A percentile compares a stretch with the other conserved stretches of the same genome.
These are phyloP conservation scores for Metschnikowia arizonensis DNA, from an alignment of 805 yeast genomes.

Conservation along the genomic window DNA sequence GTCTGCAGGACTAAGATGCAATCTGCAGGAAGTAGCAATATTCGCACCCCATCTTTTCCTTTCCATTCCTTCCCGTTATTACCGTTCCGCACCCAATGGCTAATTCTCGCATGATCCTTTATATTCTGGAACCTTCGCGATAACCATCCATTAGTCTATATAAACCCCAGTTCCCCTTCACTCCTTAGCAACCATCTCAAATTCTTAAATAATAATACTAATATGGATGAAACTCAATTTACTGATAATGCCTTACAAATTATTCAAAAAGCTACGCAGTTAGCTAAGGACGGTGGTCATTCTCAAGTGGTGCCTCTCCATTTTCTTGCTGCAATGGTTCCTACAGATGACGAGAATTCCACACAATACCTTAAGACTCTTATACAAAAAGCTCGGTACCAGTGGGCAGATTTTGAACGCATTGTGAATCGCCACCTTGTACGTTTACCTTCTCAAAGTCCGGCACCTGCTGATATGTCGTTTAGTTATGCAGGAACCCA, in stretches of 20 bases:
- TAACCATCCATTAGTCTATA: background rate
- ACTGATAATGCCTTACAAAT: slow-evolving; percentile 91
- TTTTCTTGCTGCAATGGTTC: slow-evolving; percentile 85
- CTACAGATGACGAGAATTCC: slow-evolving; percentile 48
- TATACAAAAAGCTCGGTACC: slow-evolving; percentile 81
- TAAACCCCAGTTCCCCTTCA: slow-evolving; percentile 1
- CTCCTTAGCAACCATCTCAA: too few species aligned
- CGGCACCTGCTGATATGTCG: slow-evolving; percentile 79
- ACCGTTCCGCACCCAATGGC: background rate
- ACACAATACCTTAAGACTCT: slow-evolving; percentile 69
- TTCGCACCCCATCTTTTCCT: too few species aligned
- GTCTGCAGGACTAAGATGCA: too few species aligned
- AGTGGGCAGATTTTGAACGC: slow-evolving; percentile 77
- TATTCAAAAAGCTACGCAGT: slow-evolving; percentile 70
- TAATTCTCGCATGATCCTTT: slow-evolving; percentile 1
- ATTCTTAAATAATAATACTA: too few species aligned
- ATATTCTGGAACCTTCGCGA: slow-evolving; percentile 6
- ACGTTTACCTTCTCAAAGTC: slow-evolving; percentile 80
- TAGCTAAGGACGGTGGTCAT: slow-evolving; percentile 83
- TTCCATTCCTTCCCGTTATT: too few species aligned
- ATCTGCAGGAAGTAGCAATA: too few species aligned
- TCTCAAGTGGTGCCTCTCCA: slow-evolving; percentile 85
- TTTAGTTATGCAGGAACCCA: slow-evolving; percentile 75
- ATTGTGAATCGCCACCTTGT: slow-evolving; percentile 77
- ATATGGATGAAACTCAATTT: slow-evolving; percentile 67